Base-by-base conservation (phyloP, 2,329 filamentous ascomycete species). In the Aspergillus nomiae region DNA sequence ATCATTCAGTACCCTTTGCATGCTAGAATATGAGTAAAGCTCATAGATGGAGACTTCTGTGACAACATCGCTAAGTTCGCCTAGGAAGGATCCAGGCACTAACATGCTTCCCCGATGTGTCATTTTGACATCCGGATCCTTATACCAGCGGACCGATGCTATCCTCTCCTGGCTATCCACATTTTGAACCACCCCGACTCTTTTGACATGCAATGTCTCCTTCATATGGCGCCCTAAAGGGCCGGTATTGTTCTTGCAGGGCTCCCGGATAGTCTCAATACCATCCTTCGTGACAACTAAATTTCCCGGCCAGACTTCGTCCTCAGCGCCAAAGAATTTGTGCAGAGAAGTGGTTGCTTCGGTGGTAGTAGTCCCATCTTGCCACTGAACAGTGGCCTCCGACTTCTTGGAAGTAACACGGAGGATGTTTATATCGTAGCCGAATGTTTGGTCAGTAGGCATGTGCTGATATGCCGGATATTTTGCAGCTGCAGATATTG, bases 31-130 rank as follows among this genome's bases (percentile, higher is more conserved):
- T 2, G 80, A 80, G 60, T 79, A 78, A 41, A 88, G 81, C 64
- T 89, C 86, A 70, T 88, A 88, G 46, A 88, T 69, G 62, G 85
- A 87, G 30, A 87, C 80, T 46, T 86, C 82, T 66, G 86, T 83
- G 34, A 77, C 69, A 7, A 68, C 64, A 28, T 81, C 76, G 21
- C 70, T 64, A 1, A 85, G 75, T 4, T 71, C 68, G 3, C 84
- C 83, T 32, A 81, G 79, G 0, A 68, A 73, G 9, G 79, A 82
- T 8, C 76, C 76, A 12, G 78, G 78, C n/a, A 80, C 73, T 28
- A 85, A 69, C 48, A 76, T 66, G 28, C 69, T 63, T 11, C 72
- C 73, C 21, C 68, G 67, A n/a, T 73, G 67, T 16, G 71, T 66
- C 11, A 82, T 63, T 54, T 77, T 72, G 21, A 82, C 68, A 21